A percentile compares a stretch with the other conserved stretches of the same genome.
These are phyloP conservation scores for Willaertia magna DNA, from an alignment of 208 protist genomes.

Conservation along the genomic window DNA sequence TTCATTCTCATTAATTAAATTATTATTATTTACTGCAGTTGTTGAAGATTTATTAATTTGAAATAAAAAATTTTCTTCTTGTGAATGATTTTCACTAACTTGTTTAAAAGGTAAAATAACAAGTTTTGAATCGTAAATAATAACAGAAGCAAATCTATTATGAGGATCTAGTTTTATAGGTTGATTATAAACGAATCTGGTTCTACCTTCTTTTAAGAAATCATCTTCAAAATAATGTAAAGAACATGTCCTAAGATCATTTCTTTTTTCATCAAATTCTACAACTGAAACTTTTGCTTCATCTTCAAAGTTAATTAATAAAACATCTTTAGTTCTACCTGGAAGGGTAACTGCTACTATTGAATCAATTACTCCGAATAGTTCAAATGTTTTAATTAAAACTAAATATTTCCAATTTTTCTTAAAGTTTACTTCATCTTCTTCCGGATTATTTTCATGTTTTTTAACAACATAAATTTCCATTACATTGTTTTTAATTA, in stretches of 20 bases:
- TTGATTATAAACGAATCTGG: not conserved
- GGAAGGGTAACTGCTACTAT: not conserved
- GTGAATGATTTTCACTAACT: not conserved
- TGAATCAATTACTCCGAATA: not conserved
- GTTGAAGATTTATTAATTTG: too few relatives aligned
- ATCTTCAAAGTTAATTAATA: not conserved
- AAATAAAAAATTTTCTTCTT: not conserved
- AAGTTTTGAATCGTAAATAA: not conserved
- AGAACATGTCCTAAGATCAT: not conserved
- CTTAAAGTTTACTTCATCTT: not conserved
- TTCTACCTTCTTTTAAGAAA: not conserved
- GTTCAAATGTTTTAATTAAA: not conserved
- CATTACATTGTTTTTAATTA: not conserved
- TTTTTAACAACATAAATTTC: not conserved
- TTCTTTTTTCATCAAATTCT: not conserved
- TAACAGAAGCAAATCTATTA: not conserved
- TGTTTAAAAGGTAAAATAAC: conserved; percentile 5
- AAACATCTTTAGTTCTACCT: not conserved
- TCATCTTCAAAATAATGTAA: conserved; percentile 10
- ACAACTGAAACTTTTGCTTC: not conserved
- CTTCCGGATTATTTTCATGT: not conserved
- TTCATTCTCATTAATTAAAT: not conserved
- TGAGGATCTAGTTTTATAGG: not conserved
- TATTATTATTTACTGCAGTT: not conserved
- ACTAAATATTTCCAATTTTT: too few relatives aligned